Conservation (phyloP, 2,329 filamentous ascomycete genomes). For the Pezicula carpinea region DNA sequence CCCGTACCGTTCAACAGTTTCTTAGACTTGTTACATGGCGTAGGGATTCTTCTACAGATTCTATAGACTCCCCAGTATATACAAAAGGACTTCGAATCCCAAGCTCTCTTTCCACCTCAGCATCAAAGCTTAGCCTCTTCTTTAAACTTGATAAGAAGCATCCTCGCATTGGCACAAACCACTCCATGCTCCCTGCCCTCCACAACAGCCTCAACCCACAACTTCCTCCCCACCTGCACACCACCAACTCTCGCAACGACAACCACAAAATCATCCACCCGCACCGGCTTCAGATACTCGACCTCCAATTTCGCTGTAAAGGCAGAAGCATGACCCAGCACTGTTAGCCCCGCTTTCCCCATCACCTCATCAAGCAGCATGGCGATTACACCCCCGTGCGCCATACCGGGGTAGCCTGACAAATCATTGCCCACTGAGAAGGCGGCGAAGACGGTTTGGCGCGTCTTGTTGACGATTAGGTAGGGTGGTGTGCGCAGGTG, state of each 20-base stretch:
- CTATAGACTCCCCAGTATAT: no score
- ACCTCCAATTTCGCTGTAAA: neutral
- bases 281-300: neutral
- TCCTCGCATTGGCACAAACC: neutral
- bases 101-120: no score
- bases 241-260: no score
- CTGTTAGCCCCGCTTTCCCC: neutral
- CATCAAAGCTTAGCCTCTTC: no score
- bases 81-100: no score
- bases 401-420: neutral
- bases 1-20: no score
- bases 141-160: no score
- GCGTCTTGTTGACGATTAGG: neutral
- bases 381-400: neutral
- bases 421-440: neutral
- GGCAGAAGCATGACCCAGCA: neutral
- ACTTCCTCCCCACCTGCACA: neutral
- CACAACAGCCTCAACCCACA: neutral
- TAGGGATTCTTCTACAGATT: no score
- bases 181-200: neutral
- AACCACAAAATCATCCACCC: no score
- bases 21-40: no score
- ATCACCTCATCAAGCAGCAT: neutral
- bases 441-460: neutral
- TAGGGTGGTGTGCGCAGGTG: neutral